These are phyloP conservation scores for Crinitomyces ghanaensis DNA, from an alignment of 805 yeast species.

Conservation along the genomic window DNA sequence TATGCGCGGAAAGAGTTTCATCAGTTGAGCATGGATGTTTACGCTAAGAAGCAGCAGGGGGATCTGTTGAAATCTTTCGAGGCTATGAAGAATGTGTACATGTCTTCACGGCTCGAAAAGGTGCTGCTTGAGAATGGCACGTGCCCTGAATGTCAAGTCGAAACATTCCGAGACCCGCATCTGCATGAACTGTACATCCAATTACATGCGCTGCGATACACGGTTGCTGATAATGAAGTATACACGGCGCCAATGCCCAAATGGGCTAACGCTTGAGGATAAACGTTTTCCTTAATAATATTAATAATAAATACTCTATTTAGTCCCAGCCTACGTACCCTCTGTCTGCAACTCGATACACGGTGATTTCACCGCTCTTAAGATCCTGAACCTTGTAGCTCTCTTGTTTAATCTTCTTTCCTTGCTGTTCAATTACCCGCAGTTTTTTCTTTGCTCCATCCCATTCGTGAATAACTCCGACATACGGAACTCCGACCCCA, in stretches of 20 bases:
- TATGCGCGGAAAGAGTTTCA: slow-evolving; percentile 53
- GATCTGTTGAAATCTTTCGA: background rate
- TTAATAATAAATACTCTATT: too few relatives aligned
- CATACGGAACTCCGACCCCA: slow-evolving; percentile 43
- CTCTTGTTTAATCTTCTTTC: slow-evolving; percentile 38
- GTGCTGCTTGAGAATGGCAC: slow-evolving; percentile 46
- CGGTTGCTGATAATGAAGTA: too few relatives aligned
- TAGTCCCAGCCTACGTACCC: slow-evolving; percentile 58
- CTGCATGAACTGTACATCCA: too few relatives aligned
- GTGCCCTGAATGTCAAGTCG: slow-evolving; percentile 53
- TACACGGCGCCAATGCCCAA: too few relatives aligned
- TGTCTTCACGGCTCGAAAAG: slow-evolving; percentile 13
- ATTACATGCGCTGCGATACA: too few relatives aligned
- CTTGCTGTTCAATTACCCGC: slow-evolving; percentile 21
- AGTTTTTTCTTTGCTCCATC: slow-evolving; percentile 52
- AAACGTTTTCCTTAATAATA: background rate
- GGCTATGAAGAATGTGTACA: background rate
- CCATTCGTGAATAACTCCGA: slow-evolving; percentile 57
- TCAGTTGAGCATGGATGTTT: slow-evolving; percentile 12
- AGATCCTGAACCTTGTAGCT: slow-evolving; percentile 61
- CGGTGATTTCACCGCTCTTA: slow-evolving; percentile 66
- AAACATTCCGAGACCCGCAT: slow-evolving; percentile 69
- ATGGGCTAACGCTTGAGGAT: background rate
- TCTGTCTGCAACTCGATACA: slow-evolving; percentile 69
- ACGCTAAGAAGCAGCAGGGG: background rate